These are phyloP conservation scores for Sambucus nigra DNA, from an alignment of 129 eudicot genomes.

Conservation along the genomic window DNA sequence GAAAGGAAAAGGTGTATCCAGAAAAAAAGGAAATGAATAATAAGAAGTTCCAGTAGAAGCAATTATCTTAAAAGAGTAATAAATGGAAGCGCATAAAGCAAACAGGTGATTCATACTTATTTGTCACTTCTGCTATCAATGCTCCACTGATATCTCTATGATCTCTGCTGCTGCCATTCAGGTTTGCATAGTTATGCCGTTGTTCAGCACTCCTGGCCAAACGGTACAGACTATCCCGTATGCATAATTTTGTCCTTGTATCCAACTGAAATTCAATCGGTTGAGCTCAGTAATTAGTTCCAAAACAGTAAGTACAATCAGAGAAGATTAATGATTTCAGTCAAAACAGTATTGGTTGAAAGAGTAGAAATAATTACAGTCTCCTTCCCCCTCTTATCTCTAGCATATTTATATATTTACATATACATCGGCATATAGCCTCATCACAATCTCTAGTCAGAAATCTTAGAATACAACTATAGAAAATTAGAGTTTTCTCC, in stretches of 20 bases:
- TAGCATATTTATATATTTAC: too few species aligned
- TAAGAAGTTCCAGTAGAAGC: neutral
- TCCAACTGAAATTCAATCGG: slow-evolving; percentile 59
- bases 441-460: too few species aligned
- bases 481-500: too few species aligned
- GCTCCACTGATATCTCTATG: slow-evolving; percentile 36
- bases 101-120: slow-evolving; percentile 36
- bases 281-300: slow-evolving; percentile 15
- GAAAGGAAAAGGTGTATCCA: too few species aligned
- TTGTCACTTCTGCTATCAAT: slow-evolving; percentile 33
- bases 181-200: slow-evolving; percentile 43
- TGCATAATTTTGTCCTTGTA: slow-evolving; percentile 73
- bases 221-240: slow-evolving; percentile 90
- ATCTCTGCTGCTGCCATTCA: slow-evolving; percentile 22
- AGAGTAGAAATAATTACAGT: too few species aligned
- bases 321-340: too few species aligned
- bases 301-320: slow-evolving; percentile 2
- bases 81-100: slow-evolving; percentile 4
- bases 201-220: slow-evolving; percentile 93
- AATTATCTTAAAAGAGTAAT: neutral
- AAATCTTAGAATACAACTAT: too few species aligned
- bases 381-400: too few species aligned
- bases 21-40: too few species aligned
- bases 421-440: too few species aligned
- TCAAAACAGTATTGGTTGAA: too few species aligned